Evolutionary conservation across 1,139 yeast genomes (phyloP).

Genomic region (Kurtzmaniella quercitrusa): DNA sequence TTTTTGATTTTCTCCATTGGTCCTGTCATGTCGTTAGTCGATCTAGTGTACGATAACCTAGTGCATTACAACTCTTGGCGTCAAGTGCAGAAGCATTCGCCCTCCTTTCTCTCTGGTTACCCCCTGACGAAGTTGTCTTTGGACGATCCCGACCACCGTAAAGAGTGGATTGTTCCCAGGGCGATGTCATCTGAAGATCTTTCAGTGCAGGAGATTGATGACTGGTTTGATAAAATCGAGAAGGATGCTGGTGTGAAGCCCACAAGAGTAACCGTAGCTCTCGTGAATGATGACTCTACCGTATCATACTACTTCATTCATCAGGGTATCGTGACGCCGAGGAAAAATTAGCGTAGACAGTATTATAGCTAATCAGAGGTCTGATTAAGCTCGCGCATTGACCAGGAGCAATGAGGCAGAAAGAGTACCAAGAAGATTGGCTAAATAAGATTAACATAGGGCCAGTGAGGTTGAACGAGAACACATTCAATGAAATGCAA

Average conservation of each 20-base stretch:
- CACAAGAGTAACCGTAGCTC: conserved; percentile 46
- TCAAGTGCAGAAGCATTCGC: conserved; percentile 24
- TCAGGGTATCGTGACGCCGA: conserved; percentile 58
- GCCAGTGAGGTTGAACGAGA: too few relatives aligned
- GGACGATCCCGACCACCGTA: conserved; percentile 16
- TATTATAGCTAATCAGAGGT: not conserved
- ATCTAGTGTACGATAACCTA: conserved; percentile 39
- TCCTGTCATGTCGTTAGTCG: conserved; percentile 4
- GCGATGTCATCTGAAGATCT: conserved; percentile 14
- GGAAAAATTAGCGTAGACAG: conserved; percentile 32
- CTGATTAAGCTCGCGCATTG: too few relatives aligned
- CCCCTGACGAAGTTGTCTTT: conserved; percentile 27
- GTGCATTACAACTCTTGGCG: conserved; percentile 55
- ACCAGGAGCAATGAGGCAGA: too few relatives aligned
- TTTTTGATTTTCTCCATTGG: too few relatives aligned
- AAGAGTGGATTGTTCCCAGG: conserved; percentile 36
- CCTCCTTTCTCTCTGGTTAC: conserved; percentile 21
- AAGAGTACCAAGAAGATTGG: too few relatives aligned
- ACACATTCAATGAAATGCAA: too few relatives aligned
- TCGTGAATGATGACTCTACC: conserved; percentile 62
- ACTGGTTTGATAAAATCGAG: conserved; percentile 27
- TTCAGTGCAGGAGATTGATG: conserved; percentile 20
- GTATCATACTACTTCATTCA: conserved; percentile 63
- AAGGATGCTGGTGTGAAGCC: conserved; percentile 16
- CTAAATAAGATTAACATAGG: too few relatives aligned